Conservation (phyloP, 1,139 yeast genomes). For the Magnusiomyces fungicola region DNA sequence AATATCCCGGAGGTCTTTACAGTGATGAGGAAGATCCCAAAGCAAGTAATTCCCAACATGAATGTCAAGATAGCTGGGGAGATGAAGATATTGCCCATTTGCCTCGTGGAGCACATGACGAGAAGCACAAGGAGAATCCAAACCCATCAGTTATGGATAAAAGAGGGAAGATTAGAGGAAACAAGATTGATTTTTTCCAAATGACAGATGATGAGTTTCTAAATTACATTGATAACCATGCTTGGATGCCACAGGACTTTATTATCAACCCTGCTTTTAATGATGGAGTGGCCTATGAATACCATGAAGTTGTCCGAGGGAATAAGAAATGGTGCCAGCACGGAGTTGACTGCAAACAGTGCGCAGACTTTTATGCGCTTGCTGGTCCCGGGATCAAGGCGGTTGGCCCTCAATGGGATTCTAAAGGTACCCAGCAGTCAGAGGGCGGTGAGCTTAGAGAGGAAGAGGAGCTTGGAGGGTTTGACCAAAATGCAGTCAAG, state of each 20-base stretch:
- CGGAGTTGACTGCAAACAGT: neutral
- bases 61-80: neutral
- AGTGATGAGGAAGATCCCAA: too few species aligned
- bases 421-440: neutral
- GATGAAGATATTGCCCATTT: too few species aligned
- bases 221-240: neutral
- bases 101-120: too few species aligned
- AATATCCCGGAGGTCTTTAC: too few species aligned
- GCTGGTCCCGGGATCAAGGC: neutral
- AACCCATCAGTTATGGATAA: too few species aligned
- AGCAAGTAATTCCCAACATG: too few species aligned
- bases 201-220: neutral
- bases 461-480: neutral
- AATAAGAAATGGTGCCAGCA: neutral
- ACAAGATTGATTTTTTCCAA: neutral
- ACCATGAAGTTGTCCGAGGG: neutral
- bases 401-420: neutral
- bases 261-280: neutral
- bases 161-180: too few species aligned
- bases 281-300: neutral
- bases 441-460: neutral
- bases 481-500: neutral
- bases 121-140: too few species aligned
- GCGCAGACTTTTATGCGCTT: constrained; percentile 1
- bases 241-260: constrained; percentile 2